phyloP scores from a whole-genome alignment of 164 flowering plant genomes.

The Dillenia turbinata region DNA sequence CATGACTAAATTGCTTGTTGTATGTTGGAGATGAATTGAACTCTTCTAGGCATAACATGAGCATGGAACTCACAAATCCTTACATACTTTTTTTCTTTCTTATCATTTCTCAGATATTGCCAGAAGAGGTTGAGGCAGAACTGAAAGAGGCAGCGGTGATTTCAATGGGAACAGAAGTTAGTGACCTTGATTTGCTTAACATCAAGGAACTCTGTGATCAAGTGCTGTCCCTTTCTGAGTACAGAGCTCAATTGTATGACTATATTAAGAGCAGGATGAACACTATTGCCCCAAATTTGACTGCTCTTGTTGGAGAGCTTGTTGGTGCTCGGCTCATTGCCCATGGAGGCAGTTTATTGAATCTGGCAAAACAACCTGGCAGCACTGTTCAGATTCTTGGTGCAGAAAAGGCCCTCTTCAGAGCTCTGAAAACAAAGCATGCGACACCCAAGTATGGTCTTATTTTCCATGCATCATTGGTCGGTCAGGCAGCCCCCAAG shows the following conservation, averaged over 20 bases:
- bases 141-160: conserved; percentile 80
- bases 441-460: conserved; percentile 96
- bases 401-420: conserved; percentile 93
- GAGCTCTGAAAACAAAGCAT: conserved; percentile 92
- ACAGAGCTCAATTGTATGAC: conserved; percentile 85
- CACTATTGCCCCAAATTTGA: conserved; percentile 85
- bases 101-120: conserved; percentile 38
- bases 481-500: conserved; percentile 93
- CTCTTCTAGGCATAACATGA: too few relatives aligned
- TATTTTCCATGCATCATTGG: conserved; percentile 87
- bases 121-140: conserved; percentile 77
- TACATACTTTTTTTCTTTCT: neutral
- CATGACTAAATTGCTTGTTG: too few relatives aligned
- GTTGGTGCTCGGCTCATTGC: conserved; percentile 95
- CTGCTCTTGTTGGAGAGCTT: conserved; percentile 92
- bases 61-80: too few relatives aligned
- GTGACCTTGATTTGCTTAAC: conserved; percentile 81
- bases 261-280: conserved; percentile 83
- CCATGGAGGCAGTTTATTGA: conserved; percentile 90
- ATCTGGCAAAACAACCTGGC: conserved; percentile 92
- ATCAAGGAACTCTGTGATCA: conserved; percentile 83
- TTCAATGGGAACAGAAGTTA: conserved; percentile 95
- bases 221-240: conserved; percentile 76
- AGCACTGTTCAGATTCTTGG: conserved; percentile 95
- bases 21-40: too few relatives aligned